Base-by-base conservation (phyloP, 2,329 filamentous ascomycete genomes). In the Raffaelea ambrosiae region DNA sequence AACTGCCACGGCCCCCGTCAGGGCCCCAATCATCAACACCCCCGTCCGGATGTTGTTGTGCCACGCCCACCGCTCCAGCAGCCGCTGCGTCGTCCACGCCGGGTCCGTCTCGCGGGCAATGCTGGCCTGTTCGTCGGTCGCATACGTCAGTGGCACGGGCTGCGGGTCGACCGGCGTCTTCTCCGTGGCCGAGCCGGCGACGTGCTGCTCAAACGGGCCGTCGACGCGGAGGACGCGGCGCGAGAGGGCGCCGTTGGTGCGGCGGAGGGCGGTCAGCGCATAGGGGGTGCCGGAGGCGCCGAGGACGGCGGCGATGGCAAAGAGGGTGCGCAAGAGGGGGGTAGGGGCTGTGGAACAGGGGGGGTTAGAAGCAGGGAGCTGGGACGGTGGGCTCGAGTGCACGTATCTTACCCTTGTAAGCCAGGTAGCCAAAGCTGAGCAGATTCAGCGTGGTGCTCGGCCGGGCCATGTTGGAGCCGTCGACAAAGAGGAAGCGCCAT, bases 231-330 rank as follows among this genome's bases (percentile, higher is more conserved):
- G 33, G 11, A n/a, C 9, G 33, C 43, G 43, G 19, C 19, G 19
- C 9, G 43, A 38, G 18, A 45, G 43, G 20, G 43, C 43, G 16
- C 43, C 43, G 35, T 45, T 45, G 33, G 43, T 45, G 33, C 43
- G 33, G 43, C 43, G 43, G 20, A 45, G 35, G 18, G 19, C 9
- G 20, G 43, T 45, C 9, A 39, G 35, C 14, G 43, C 43, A n/a
- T 45, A 45, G 19, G 33, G 43, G 8, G 22, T 38, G 20, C 43
- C 43, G 29, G 43, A 45, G 13, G 43, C 43, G 33, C 20, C 22
- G 20, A 45, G 33, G 9, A 39, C 20, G 3, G 43, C 43, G 8
- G 43, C 20, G 2, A 22, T 20, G 11, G 35, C 33, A 26, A 23
- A 45, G 5, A 45, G 20, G 7, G 21, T 16, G 21, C 35, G 33